Percentiles rank a stretch among this genome's conserved stretches.
Conservation (phyloP, 1,284 basidiomycete species). For the Neotropicomus parvogracilis region DNA sequence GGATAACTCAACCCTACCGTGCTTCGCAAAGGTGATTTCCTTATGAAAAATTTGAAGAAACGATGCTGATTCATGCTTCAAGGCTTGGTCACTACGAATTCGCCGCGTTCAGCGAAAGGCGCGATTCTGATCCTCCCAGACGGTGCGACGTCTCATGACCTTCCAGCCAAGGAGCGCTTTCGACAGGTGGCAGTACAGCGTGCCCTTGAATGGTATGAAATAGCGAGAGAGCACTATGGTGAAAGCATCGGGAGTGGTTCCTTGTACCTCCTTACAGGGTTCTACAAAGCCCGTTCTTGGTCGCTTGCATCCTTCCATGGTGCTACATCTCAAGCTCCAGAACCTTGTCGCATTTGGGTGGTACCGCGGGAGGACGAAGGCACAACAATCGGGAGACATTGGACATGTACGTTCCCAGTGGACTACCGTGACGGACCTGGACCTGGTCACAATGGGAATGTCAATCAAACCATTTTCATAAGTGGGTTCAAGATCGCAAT, state of each 20-base stretch:
- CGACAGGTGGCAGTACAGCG: neutral
- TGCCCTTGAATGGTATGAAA: neutral
- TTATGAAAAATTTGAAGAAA: neutral
- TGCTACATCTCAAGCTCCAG: neutral
- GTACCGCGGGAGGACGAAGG: neutral
- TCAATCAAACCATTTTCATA: constrained; percentile 13
- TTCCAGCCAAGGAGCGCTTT: neutral
- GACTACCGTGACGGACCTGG: neutral
- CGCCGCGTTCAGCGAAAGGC: neutral
- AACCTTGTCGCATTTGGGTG: neutral
- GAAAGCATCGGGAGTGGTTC: neutral
- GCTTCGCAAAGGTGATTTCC: neutral
- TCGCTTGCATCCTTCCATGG: constrained; percentile 6
- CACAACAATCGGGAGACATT: neutral
- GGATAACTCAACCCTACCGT: neutral
- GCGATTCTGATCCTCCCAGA: constrained; percentile 13
- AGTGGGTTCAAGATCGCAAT: constrained; percentile 13
- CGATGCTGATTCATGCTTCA: neutral
- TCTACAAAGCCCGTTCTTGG: constrained; percentile 12
- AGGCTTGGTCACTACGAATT: neutral
- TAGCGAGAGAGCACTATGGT: neutral
- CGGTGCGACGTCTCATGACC: neutral
- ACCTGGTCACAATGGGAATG: neutral
- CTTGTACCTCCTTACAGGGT: constrained; percentile 14
- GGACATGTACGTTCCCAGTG: neutral